These are phyloP conservation scores for Xerocomus amazonicus DNA, from an alignment of 1,284 basidiomycete species.

Conservation along the genomic window DNA sequence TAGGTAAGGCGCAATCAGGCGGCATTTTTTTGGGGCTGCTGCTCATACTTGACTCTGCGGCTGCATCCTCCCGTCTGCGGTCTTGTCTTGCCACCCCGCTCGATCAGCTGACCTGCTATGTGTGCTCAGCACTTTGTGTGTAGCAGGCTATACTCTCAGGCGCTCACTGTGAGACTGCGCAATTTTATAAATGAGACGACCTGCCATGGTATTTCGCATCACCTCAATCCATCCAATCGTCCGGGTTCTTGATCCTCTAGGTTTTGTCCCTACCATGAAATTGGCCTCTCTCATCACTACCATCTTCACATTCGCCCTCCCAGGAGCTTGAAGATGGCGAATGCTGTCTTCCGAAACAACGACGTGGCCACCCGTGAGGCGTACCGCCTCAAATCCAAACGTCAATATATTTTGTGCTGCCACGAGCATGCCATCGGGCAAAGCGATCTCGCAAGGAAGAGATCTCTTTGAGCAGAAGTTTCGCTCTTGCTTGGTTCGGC, in stretches of 20 bases:
- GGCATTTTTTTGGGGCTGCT: neutral
- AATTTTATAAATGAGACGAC: constrained; percentile 13
- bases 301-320: constrained; percentile 15
- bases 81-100: neutral
- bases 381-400: no score
- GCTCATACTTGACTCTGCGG: neutral
- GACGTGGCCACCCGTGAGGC: no score
- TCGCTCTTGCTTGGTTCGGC: no score
- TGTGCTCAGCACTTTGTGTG: no score
- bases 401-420: no score
- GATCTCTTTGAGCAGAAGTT: no score
- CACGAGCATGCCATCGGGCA: no score
- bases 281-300: constrained; percentile 12
- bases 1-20: neutral
- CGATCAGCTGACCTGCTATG: constrained; percentile 9
- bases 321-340: no score
- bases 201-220: neutral
- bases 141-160: neutral
- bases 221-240: neutral
- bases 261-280: constrained; percentile 18
- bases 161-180: neutral
- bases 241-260: neutral
- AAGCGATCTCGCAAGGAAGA: no score
- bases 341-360: no score
- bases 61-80: neutral